Base-by-base conservation (phyloP, 805 yeast species). In the Tetrapisispora namnaoensis region DNA sequence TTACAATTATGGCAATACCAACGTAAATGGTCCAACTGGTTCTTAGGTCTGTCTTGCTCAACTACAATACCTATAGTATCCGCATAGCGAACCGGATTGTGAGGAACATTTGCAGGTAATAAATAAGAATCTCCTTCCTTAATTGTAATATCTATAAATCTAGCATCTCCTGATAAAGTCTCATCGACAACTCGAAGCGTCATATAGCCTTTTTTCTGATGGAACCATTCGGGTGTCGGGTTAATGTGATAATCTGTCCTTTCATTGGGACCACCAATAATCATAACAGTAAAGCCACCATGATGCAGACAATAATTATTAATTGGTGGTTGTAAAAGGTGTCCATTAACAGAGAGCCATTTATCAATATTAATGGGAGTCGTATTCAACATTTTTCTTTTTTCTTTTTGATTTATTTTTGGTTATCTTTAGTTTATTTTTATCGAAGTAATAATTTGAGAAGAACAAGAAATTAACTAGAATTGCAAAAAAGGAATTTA, bases 211-310 rank as follows among this genome's bases (percentile, higher is more conserved):
- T 86, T 86, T 63, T 83, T 78, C 73, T 85, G 91, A 67, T 83
- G 81, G 65, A 90, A 90, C 78, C 88, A 90, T 60, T 90, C 97
- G 0, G 97, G 96, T 0, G 97, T 90, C 58, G 87, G 95, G 61
- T 90, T 90, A 44, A 90, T 78, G 61, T 90, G 97, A 63, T 87
- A 90, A 63, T 90, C 97, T 0, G 95, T 89, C 50, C 97, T 74
- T 59, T 83, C 95, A 63, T 90, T 90, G 3, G 97, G 97, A 0
- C 97, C 97, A 16, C 97, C 97, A 1, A 90, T 95, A 46, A 89
- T 81, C 96, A 90, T 90, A 36, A 89, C 88, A 0, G 96, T 89
- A 63, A 85, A 86, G 0, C 96, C 96, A 5, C 95, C 96, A 44
- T 89, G 73, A 66, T 90, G 95, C 28, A 90, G 77, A 60, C 96